phyloP scores from a whole-genome alignment of 2,329 filamentous ascomycete genomes.

The Penicillium freii region DNA sequence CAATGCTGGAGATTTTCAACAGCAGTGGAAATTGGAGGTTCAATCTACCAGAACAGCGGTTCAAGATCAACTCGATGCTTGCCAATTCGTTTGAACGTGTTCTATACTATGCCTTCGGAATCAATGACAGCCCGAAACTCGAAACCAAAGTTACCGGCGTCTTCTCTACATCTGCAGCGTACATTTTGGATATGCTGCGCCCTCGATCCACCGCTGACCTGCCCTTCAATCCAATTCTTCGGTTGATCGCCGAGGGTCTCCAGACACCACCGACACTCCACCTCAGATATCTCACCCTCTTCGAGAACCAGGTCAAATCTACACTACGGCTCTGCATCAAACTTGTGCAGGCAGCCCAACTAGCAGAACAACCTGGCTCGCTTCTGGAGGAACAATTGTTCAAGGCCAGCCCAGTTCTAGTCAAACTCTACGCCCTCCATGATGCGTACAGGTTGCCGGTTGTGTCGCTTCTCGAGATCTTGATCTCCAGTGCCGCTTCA shows the following conservation, averaged over 20 bases:
- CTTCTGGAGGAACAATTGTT: constrained; percentile 76
- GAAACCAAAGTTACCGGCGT: constrained; percentile 57
- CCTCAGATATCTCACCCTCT: constrained; percentile 53
- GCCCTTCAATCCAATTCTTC: constrained; percentile 73
- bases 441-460: constrained; percentile 65
- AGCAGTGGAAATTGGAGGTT: constrained; percentile 86
- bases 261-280: constrained; percentile 63
- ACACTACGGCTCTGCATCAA: constrained; percentile 66
- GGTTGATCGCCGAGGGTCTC: constrained; percentile 64
- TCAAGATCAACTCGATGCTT: constrained; percentile 66
- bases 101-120: constrained; percentile 69
- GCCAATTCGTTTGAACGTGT: constrained; percentile 69
- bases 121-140: constrained; percentile 59
- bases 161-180: constrained; percentile 70
- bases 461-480: constrained; percentile 67
- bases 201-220: constrained; percentile 67
- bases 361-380: constrained; percentile 61
- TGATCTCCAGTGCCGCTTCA: constrained; percentile 69
- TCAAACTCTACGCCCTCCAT: constrained; percentile 70
- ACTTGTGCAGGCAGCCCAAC: constrained; percentile 67
- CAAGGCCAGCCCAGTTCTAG: constrained; percentile 72
- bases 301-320: constrained; percentile 62
- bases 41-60: constrained; percentile 63
- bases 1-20: constrained; percentile 79
- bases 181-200: constrained; percentile 74